Percentiles rank a stretch among this genome's conserved stretches.
Evolutionary conservation across 331 rosid species (phyloP).

Genomic region (Rhamnella rubrinervis): DNA sequence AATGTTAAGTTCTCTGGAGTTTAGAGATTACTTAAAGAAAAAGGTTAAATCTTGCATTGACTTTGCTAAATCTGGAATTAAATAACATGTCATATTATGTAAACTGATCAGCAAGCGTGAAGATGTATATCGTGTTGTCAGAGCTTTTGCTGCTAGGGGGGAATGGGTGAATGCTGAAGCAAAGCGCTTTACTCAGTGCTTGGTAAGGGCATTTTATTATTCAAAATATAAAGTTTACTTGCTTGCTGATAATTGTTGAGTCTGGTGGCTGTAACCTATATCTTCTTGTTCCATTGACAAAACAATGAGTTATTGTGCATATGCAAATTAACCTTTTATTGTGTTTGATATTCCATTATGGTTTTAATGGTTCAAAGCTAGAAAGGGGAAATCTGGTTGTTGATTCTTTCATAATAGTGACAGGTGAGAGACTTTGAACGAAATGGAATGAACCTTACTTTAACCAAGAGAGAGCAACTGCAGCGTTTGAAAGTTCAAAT

Average conservation of each 20-base stretch:
- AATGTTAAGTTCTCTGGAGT: background rate
- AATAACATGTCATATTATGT: constrained; percentile 28
- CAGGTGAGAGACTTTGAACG: constrained; percentile 96
- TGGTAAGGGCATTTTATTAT: constrained; percentile 51
- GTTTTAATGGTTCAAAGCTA: background rate
- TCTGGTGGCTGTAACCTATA: constrained; percentile 7
- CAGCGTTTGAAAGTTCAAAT: constrained; percentile 65
- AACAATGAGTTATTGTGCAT: no score
- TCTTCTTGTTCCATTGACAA: background rate
- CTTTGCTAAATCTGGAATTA: constrained; percentile 19
- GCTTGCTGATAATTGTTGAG: background rate
- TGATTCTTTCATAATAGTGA: constrained; percentile 87
- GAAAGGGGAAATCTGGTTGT: constrained; percentile 33
- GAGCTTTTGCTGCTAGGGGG: constrained; percentile 64
- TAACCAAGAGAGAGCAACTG: constrained; percentile 81
- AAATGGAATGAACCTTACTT: constrained; percentile 88
- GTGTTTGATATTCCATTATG: background rate
- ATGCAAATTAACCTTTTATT: background rate
- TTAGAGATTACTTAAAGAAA: background rate
- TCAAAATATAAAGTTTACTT: background rate
- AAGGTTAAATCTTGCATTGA: constrained; percentile 4
- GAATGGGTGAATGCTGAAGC: constrained; percentile 77
- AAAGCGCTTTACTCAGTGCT: constrained; percentile 55
- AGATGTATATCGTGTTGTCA: constrained; percentile 80
- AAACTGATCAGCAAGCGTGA: constrained; percentile 73